Conservation (phyloP, 139 green algal species). For the Mychonastes homosphaera region DNA sequence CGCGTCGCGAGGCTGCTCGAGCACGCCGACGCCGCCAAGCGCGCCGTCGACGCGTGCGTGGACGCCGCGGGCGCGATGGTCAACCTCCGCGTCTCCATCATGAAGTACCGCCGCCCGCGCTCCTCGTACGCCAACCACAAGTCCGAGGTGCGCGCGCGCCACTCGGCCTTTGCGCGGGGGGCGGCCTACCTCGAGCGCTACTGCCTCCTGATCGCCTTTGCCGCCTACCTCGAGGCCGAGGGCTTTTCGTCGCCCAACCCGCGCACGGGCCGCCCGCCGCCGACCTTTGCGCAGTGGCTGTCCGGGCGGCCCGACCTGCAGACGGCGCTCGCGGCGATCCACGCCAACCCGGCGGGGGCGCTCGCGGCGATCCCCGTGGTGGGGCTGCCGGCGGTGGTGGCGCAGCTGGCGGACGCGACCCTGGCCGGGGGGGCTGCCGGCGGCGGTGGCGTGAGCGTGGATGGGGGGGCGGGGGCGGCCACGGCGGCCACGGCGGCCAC, state of each 20-base stretch:
- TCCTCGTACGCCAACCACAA: conserved; percentile 18
- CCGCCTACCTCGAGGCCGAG: conserved; percentile 63
- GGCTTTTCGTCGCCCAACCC: conserved; percentile 18
- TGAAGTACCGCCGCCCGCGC: conserved; percentile 31
- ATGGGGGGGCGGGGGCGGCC: conserved; percentile 21
- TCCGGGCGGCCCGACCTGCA: conserved; percentile 9
- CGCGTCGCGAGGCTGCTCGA: conserved; percentile 64
- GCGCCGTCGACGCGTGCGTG: conserved; percentile 45
- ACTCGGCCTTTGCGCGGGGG: conserved; percentile 70
- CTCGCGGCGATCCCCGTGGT: conserved; percentile 57
- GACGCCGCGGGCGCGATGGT: conserved; percentile 59
- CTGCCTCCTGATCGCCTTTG: conserved; percentile 79
- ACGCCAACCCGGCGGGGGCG: conserved; percentile 60
- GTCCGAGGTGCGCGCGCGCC: conserved; percentile 44
- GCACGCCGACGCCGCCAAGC: conserved; percentile 36
- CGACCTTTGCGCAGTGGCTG: conserved; percentile 27
- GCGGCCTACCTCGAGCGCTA: conserved; percentile 85
- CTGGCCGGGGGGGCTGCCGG: background rate
- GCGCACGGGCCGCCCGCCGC: conserved; percentile 8
- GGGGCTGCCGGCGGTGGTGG: conserved; percentile 18
- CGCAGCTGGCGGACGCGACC: background rate
- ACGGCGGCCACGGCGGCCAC: conserved; percentile 60
- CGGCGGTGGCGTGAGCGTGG: no score
- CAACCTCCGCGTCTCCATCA: conserved; percentile 80
- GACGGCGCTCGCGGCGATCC: conserved; percentile 46